Percentiles rank a stretch among this genome's conserved stretches.
Evolutionary conservation across 805 yeast species (phyloP).

Genomic region (Candida tibetensis): DNA sequence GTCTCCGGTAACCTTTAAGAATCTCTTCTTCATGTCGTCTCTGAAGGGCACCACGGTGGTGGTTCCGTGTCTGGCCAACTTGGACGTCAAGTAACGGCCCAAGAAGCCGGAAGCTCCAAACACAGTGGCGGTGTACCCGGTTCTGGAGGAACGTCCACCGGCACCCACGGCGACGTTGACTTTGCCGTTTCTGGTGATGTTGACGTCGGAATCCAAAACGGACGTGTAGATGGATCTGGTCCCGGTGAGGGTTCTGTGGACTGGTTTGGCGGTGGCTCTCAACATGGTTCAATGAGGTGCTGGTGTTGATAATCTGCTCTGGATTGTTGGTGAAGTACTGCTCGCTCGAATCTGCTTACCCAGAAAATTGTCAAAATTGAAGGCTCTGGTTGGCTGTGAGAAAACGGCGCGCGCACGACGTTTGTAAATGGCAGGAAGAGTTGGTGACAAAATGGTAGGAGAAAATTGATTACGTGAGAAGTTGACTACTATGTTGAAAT

Average conservation of each 20-base stretch:
- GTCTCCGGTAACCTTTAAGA: conserved; percentile 79
- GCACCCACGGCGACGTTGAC: conserved; percentile 67
- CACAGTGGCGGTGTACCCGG: conserved; percentile 86
- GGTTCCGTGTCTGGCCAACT: conserved; percentile 81
- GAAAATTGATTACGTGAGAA: too few species aligned
- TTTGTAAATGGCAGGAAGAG: too few species aligned
- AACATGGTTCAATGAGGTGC: conserved; percentile 8
- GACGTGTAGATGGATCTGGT: conserved; percentile 38
- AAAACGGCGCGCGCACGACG: conserved; percentile 11
- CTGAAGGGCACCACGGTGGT: conserved; percentile 74
- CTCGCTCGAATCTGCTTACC: not conserved
- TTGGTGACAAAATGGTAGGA: too few species aligned
- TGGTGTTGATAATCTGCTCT: not conserved
- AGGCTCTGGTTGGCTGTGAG: conserved; percentile 31
- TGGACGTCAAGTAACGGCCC: conserved; percentile 69
- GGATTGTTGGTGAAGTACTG: too few species aligned
- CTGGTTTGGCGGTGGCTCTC: conserved; percentile 9
- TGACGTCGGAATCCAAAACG: conserved; percentile 54
- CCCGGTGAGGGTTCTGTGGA: conserved; percentile 4
- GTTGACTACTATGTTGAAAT: too few species aligned
- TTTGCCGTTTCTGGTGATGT: conserved; percentile 73
- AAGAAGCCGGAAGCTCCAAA: conserved; percentile 81
- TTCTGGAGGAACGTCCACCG: conserved; percentile 82
- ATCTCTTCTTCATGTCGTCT: conserved; percentile 74
- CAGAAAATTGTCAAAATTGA: conserved; percentile 12